These are phyloP conservation scores for Capniomyces stellatus DNA, from an alignment of 371 early-diverging fungal genomes.

Conservation along the genomic window DNA sequence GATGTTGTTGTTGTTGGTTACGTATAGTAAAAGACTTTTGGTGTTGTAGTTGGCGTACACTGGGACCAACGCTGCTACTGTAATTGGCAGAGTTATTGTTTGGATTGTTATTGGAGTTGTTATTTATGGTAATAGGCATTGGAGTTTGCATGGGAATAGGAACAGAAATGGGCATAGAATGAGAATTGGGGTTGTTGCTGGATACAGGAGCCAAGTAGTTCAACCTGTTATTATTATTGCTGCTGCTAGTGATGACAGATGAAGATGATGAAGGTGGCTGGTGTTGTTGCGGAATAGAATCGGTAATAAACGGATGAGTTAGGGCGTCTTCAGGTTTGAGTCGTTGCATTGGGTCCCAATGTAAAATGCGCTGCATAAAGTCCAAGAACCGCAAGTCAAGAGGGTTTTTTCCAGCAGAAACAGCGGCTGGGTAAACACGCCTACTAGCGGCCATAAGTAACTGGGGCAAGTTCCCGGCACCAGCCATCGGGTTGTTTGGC, in stretches of 20 bases:
- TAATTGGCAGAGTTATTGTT: too few species aligned
- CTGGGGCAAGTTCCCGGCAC: background rate
- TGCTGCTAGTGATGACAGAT: background rate
- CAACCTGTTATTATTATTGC: background rate
- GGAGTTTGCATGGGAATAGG: background rate
- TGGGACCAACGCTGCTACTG: too few species aligned
- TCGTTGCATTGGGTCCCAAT: constrained; percentile 81
- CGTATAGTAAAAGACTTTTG: too few species aligned
- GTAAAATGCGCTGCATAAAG: constrained; percentile 47
- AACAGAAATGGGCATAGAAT: background rate
- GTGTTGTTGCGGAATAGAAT: background rate
- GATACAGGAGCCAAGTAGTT: background rate
- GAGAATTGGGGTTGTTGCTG: background rate
- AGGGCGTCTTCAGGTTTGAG: constrained; percentile 76
- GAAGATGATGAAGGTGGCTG: background rate
- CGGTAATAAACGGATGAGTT: constrained; percentile 37
- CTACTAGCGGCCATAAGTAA: background rate
- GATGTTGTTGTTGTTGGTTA: too few species aligned
- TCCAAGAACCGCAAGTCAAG: background rate
- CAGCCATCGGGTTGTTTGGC: background rate
- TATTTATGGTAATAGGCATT: background rate
- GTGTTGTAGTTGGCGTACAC: too few species aligned
- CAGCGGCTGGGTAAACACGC: background rate
- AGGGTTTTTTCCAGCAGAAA: background rate
- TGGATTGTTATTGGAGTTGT: too few species aligned